Evolutionary conservation across 139 green algal genomes (phyloP), one percentile per base, ranked within the genome.

Genomic region (Chara braunii): DNA sequence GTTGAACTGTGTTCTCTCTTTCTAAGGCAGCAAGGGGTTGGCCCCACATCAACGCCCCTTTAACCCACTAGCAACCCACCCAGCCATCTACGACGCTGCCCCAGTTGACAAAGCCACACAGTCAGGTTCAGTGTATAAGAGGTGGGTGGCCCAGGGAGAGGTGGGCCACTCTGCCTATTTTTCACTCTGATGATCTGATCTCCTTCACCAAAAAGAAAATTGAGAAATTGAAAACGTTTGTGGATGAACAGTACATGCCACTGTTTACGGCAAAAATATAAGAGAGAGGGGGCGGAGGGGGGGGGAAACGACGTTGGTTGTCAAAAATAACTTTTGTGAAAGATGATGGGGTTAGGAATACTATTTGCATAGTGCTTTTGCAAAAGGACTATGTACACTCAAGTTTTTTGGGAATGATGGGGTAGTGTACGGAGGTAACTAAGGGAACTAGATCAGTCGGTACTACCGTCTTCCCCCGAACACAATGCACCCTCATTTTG

Each of bases 1-100:
- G 56, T 62, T 52, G 56, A 64, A 65, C 56, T 65, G 56, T 40
- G 31, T 3, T 2, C 56, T 37, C 6, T 8, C 8, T 31, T 40
- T 7, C 33, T 40, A 14, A 8, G 6, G 14, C 29, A 8, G 45
- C 35, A 28, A 55, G 8, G 8, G 33, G n/a, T 48, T 18, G 40
- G 40, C 40, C 18, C 18, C 40, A 48, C 18, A 48, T n/a, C 40
- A 26, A 26, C 18, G 18, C 40, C 40, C 18, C 40, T 18, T 48
- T 29, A 29, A 29, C 18, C 40, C 18, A 48, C 18, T 29, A 48
- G 40, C 18, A 29, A 18, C 40, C 18, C 18, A 48, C 18, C 18
- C 18, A 18, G 18, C 18, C 40, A 48, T 48, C 18, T 29, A 29
- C 40, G 18, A 18, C 18, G 40, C 40, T 48, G 18, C 40, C 35